phyloP scores from a whole-genome alignment of 306 rosid genomes.

The Cucurbita pepo region DNA sequence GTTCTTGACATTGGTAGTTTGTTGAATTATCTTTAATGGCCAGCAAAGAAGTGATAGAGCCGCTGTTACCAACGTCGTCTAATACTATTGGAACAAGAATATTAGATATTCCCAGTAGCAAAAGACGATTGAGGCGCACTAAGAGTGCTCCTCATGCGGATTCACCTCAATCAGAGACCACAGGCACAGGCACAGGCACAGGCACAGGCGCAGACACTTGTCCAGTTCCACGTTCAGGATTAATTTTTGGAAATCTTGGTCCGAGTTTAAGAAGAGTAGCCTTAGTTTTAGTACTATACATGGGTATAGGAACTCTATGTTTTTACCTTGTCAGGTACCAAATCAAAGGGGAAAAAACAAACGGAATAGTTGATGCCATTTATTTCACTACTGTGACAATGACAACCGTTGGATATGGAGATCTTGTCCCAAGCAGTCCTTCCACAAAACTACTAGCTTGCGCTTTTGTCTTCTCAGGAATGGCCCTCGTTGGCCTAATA shows the following conservation, averaged over 20 bases:
- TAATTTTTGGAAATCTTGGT: slow-evolving; percentile 11
- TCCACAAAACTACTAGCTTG: slow-evolving; percentile 30
- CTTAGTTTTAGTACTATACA: slow-evolving; percentile 14
- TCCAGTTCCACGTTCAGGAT: slow-evolving; percentile 13
- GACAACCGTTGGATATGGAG: slow-evolving; percentile 49
- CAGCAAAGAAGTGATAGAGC: slow-evolving; percentile 17
- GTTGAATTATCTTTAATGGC: slow-evolving; percentile 29
- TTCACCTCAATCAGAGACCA: neutral
- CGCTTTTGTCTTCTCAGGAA: slow-evolving; percentile 35
- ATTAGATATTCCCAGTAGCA: slow-evolving; percentile 1
- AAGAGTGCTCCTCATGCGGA: slow-evolving; percentile 43
- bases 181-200: neutral
- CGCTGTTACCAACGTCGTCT: slow-evolving; percentile 15
- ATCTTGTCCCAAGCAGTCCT: slow-evolving; percentile 21
- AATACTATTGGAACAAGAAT: slow-evolving; percentile 12
- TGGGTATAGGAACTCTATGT: slow-evolving; percentile 25
- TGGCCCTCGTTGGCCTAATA: slow-evolving; percentile 21
- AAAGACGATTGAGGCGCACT: slow-evolving; percentile 24
- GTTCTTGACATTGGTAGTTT: neutral
- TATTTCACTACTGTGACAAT: slow-evolving; percentile 39
- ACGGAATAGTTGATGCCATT: slow-evolving; percentile 25
- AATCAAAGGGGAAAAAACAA: slow-evolving; percentile 26
- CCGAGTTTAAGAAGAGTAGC: slow-evolving; percentile 15
- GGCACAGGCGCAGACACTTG: neutral
- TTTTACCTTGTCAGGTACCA: slow-evolving; percentile 25